phyloP scores from a whole-genome alignment of 208 protist genomes.

The Plasmodiophora brassicae region DNA sequence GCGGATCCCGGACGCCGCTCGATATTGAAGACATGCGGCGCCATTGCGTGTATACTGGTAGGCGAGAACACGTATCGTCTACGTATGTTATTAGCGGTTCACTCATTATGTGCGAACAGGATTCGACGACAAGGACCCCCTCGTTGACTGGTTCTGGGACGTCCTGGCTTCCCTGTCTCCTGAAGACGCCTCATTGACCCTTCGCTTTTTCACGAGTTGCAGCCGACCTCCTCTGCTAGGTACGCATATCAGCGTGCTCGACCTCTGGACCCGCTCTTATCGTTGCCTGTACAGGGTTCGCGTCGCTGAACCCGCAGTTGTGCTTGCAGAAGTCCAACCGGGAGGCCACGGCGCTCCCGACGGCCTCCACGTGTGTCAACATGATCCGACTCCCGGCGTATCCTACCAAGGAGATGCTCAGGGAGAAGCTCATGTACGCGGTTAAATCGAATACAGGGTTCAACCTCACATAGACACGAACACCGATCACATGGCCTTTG shows the following conservation, averaged over 20 bases:
- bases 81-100: not conserved
- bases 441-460: constrained; percentile 18
- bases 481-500: no score
- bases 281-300: not conserved
- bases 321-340: not conserved
- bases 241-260: not conserved
- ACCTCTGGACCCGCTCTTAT: not conserved
- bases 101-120: constrained; percentile 1
- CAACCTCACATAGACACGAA: not conserved
- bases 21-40: not conserved
- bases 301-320: not conserved
- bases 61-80: not conserved
- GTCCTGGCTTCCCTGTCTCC: not conserved
- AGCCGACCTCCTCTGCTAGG: not conserved
- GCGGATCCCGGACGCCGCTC: not conserved
- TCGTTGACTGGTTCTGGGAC: not conserved
- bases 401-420: not conserved
- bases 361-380: constrained; percentile 26
- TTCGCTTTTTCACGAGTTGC: constrained; percentile 13
- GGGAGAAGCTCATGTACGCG: not conserved
- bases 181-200: not conserved
- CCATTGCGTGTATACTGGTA: not conserved
- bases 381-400: not conserved
- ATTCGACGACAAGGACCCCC: not conserved
- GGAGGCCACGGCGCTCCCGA: not conserved